phyloP scores from a whole-genome alignment of 257 asterid species.

The Solanum microdontum region DNA sequence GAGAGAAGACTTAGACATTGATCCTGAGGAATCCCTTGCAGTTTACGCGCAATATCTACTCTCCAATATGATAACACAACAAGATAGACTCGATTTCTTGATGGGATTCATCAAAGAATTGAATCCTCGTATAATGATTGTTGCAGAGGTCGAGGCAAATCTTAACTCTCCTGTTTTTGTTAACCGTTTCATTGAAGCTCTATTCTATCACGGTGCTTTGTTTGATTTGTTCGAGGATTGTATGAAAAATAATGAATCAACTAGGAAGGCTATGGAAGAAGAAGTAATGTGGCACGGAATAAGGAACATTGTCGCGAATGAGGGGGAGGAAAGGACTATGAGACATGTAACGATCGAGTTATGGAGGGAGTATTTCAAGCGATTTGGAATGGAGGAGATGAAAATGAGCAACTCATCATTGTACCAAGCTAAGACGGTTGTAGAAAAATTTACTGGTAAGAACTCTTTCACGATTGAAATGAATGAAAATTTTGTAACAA shows the following conservation, averaged over 20 bases:
- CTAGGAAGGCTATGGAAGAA: conserved; percentile 8
- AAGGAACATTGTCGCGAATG: conserved; percentile 15
- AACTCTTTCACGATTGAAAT: conserved; percentile 21
- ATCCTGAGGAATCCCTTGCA: conserved; percentile 33
- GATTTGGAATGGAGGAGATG: conserved; percentile 22
- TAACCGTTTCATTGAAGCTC: conserved; percentile 19
- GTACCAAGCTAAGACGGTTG: conserved; percentile 27
- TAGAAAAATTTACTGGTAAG: conserved; percentile 11
- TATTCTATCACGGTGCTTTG: conserved; percentile 16
- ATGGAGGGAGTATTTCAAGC: conserved; percentile 35
- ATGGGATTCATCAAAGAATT: conserved; percentile 12
- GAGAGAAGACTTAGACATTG: conserved; percentile 4
- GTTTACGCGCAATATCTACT: conserved; percentile 27
- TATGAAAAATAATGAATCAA: conserved; percentile 7
- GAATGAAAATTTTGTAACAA: conserved; percentile 29
- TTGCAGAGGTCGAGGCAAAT: conserved; percentile 12
- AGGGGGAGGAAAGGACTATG: conserved; percentile 15
- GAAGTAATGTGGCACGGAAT: conserved; percentile 5
- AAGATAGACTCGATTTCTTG: conserved; percentile 21
- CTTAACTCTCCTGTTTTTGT: conserved; percentile 15
- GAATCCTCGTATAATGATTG: conserved; percentile 10
- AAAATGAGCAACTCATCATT: conserved; percentile 28
- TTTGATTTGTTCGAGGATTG: conserved; percentile 18
- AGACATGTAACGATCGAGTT: conserved; percentile 28
- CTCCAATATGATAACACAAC: conserved; percentile 19